These are phyloP conservation scores for Malassezia dermatis DNA, from an alignment of 1,284 basidiomycete species.

Conservation along the genomic window DNA sequence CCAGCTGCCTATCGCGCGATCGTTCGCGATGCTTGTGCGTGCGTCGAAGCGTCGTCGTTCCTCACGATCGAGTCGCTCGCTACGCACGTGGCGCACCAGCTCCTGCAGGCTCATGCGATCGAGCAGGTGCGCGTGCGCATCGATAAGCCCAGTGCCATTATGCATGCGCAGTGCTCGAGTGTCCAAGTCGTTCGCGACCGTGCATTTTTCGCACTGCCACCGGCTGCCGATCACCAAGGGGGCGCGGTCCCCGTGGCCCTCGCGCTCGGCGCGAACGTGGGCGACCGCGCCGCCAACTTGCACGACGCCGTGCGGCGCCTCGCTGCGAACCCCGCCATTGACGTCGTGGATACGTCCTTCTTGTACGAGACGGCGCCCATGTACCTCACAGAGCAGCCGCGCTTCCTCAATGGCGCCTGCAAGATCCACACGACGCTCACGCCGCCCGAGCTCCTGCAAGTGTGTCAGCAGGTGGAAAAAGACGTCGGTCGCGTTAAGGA, in stretches of 20 bases:
- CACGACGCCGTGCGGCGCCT: constrained; percentile 60
- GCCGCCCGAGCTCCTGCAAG: constrained; percentile 57
- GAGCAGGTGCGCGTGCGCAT: constrained; percentile 53
- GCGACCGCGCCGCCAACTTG: constrained; percentile 75
- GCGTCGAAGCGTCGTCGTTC: constrained; percentile 54
- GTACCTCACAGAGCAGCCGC: constrained; percentile 83
- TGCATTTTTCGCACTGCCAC: constrained; percentile 30
- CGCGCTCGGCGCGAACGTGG: constrained; percentile 81
- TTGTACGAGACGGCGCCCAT: constrained; percentile 89
- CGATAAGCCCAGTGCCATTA: constrained; percentile 66
- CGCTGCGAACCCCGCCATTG: constrained; percentile 43
- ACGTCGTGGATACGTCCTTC: constrained; percentile 66
- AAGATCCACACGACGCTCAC: constrained; percentile 66
- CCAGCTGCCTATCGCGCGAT: constrained; percentile 16
- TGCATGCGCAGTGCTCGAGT: constrained; percentile 59
- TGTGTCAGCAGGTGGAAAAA: constrained; percentile 67
- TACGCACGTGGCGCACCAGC: constrained; percentile 57
- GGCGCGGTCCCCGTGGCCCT: constrained; percentile 53
- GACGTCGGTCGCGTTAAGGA: constrained; percentile 71
- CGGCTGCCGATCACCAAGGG: not conserved
- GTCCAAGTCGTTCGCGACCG: constrained; percentile 57
- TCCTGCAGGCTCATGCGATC: constrained; percentile 32
- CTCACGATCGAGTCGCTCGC: constrained; percentile 66
- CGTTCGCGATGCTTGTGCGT: constrained; percentile 45
- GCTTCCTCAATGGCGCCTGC: constrained; percentile 82